These are phyloP conservation scores for Saturnispora quitensis DNA, from an alignment of 805 yeast species.

Conservation along the genomic window DNA sequence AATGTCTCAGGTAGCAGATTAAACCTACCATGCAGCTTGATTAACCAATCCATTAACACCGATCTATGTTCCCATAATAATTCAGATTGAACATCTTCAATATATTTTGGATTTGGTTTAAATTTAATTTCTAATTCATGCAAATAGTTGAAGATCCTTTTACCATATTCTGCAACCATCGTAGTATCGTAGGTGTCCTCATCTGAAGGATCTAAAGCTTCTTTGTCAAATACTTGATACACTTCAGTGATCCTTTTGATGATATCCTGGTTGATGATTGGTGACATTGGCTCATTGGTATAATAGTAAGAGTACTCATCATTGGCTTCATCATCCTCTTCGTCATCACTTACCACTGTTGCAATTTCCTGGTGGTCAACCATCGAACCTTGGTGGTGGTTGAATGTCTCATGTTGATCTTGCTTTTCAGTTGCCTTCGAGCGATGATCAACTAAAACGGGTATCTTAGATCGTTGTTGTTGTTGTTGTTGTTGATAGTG, in stretches of 20 bases:
- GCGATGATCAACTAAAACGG: slow-evolving; percentile 13
- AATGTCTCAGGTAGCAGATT: slow-evolving; percentile 79
- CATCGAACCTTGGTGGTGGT: not conserved
- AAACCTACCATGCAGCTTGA: slow-evolving; percentile 77
- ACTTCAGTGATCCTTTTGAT: slow-evolving; percentile 43
- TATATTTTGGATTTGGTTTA: slow-evolving; percentile 63
- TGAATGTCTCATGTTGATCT: not conserved
- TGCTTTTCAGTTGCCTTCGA: not conserved
- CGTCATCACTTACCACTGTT: slow-evolving; percentile 1
- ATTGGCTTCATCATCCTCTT: slow-evolving; percentile 11
- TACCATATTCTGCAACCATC: slow-evolving; percentile 90
- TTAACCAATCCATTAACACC: slow-evolving; percentile 82
- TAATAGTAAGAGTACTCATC: slow-evolving; percentile 20
- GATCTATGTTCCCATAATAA: slow-evolving; percentile 65
- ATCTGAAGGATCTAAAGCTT: slow-evolving; percentile 57
- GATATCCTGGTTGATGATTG: slow-evolving; percentile 41
- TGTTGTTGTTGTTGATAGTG: slow-evolving; percentile 4
- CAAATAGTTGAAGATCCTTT: slow-evolving; percentile 74
- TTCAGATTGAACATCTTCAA: slow-evolving; percentile 72
- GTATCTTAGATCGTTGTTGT: slow-evolving; percentile 11
- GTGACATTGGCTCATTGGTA: slow-evolving; percentile 45
- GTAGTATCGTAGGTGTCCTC: slow-evolving; percentile 80
- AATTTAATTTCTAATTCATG: slow-evolving; percentile 63
- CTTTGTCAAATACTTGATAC: slow-evolving; percentile 41
- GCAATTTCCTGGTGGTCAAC: not conserved